Evolutionary conservation across 2,329 filamentous ascomycete species (phyloP), one percentile per base, ranked within the genome.

Genomic region (Alternaria gansuensis): DNA sequence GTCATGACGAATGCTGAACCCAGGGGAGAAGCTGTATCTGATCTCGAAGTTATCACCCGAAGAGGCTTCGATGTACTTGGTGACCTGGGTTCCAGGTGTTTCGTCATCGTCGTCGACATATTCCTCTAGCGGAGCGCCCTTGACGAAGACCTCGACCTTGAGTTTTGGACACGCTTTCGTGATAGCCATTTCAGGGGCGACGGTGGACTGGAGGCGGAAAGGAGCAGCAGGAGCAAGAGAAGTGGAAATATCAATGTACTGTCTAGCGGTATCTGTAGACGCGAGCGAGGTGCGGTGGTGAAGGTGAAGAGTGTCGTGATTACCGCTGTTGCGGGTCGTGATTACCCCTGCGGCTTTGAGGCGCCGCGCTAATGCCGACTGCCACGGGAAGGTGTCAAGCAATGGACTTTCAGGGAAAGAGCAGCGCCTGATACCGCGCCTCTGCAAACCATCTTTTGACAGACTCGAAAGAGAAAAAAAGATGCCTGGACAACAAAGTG

Each of bases 21-120:
- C 37, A 23, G 37, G 17, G 10, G 17, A 13, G 37, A 40, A 40
- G 37, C 37, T 6, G 17, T 40, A 46, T 21, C 54, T 62, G 4
- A 51, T 1, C 31, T 51, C 7, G 46, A 60, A 5, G 67, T 44
- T 23, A 5, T 46, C 44, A 21, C 64, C 72, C 1, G 73, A 70
- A 3, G 37, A 37, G 0, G 71, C 69, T 45, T 77, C 72, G 14
- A 79, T 63, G 44, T 77, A 78, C 24, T 72, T 78, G 0, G 65
- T 71, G 2, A 68, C 50, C 0, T 57, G 59, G 2, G 48, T 60
- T 0, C 48, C 31, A 1, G 21, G 8, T 3, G 4, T 43, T 34
- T 53, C 28, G 2, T 66, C 59, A 1, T 75, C 68, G 4, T 71
- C 60, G 23, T 75, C 63, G 3, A 70, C 65, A 41, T 71, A 73